These are phyloP conservation scores for Ophiostoma sp. DNA, from an alignment of 2,329 filamentous ascomycete genomes.

Conservation along the genomic window DNA sequence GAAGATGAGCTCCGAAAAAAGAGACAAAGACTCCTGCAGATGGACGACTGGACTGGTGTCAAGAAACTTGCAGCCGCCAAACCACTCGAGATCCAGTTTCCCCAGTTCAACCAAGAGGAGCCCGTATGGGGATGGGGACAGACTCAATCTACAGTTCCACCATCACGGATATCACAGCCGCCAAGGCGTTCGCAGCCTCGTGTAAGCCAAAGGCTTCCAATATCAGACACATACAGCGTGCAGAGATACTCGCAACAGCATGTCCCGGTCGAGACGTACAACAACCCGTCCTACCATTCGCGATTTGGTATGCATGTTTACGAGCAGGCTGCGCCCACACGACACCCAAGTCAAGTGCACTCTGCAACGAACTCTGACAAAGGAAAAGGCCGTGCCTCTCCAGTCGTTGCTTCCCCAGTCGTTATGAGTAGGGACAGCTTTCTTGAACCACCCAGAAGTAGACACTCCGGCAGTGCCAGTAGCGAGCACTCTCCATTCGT, in stretches of 20 bases:
- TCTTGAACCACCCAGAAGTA: background rate
- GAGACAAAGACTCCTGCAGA: conserved; percentile 19
- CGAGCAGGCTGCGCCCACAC: background rate
- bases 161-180: background rate
- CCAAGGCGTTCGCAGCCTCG: background rate
- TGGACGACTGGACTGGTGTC: conserved; percentile 30
- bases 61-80: conserved; percentile 7
- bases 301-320: too few relatives aligned
- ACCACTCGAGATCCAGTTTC: conserved; percentile 25
- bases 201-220: too few relatives aligned
- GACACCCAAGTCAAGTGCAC: background rate
- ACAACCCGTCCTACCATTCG: background rate
- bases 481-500: background rate
- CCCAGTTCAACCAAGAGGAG: background rate
- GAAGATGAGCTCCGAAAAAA: background rate
- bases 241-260: background rate
- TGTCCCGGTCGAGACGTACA: background rate
- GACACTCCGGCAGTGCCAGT: background rate
- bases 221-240: background rate
- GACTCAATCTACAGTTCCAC: background rate
- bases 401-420: background rate
- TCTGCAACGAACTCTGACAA: too few relatives aligned
- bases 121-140: conserved; percentile 27
- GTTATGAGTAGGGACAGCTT: background rate
- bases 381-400: background rate